Evolutionary conservation across 2,329 filamentous ascomycete species (phyloP).

Genomic region (Elsinoe ampelina): DNA sequence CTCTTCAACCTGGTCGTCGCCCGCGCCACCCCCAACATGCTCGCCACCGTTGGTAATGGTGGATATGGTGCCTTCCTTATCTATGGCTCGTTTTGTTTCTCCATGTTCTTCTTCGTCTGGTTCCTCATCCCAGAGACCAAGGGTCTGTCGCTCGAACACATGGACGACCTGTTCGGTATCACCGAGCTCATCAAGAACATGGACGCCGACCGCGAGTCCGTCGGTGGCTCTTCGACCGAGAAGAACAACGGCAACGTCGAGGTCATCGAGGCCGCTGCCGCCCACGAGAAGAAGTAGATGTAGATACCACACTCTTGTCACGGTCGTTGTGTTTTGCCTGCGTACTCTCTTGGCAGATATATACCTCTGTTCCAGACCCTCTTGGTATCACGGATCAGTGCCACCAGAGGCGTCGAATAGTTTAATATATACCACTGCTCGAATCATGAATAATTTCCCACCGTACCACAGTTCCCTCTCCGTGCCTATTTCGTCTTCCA

Average conservation of each 20-base stretch:
- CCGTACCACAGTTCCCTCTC: not conserved
- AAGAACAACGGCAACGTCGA: conserved; percentile 4
- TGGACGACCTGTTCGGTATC: conserved; percentile 26
- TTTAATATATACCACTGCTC: not conserved
- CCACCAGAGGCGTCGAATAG: not conserved
- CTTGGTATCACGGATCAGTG: not conserved
- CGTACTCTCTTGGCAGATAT: not conserved
- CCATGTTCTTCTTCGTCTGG: conserved; percentile 57
- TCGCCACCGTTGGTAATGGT: conserved; percentile 43
- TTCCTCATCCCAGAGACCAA: conserved; percentile 67
- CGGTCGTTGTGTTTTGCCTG: not conserved
- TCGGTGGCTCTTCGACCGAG: not conserved
- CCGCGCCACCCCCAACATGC: conserved; percentile 58
- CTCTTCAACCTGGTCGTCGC: conserved; percentile 67
- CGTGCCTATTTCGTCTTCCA: no score
- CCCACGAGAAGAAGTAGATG: not conserved
- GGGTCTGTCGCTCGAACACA: conserved; percentile 34
- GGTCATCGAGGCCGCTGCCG: not conserved
- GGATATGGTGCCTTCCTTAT: conserved; percentile 57
- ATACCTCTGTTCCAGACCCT: not conserved
- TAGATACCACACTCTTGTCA: no score
- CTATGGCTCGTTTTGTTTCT: conserved; percentile 56
- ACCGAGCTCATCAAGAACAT: conserved; percentile 16
- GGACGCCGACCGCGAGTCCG: conserved; percentile 13
- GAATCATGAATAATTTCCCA: conserved; percentile 1